Conservation (phyloP, 2,329 filamentous ascomycete genomes). For the Aspergillus terreus region DNA sequence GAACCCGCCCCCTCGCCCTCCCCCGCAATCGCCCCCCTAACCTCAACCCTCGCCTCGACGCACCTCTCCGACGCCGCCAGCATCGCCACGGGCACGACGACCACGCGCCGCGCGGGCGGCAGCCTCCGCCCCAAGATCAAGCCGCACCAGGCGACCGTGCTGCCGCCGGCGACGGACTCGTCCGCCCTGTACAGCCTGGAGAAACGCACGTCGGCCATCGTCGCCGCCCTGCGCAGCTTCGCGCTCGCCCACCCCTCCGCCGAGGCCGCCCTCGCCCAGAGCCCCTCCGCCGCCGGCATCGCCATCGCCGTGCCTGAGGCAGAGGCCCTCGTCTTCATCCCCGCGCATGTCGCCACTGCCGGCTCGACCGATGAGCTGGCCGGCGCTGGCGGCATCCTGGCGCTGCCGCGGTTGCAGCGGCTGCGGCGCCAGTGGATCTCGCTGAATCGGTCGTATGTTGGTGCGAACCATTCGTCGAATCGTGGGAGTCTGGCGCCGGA, state of each 20-base stretch:
- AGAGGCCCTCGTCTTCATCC: constrained; percentile 31
- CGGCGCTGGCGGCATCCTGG: constrained; percentile 38
- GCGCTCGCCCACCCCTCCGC: constrained; percentile 38
- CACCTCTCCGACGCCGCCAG: constrained; percentile 25
- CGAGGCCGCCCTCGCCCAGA: constrained; percentile 31
- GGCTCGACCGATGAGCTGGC: constrained; percentile 41
- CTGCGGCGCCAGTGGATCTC: constrained; percentile 45
- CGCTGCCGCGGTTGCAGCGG: constrained; percentile 41
- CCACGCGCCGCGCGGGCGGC: constrained; percentile 15
- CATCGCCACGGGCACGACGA: constrained; percentile 20
- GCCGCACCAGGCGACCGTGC: constrained; percentile 43
- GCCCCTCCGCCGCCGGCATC: constrained; percentile 24
- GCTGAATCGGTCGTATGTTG: constrained; percentile 41
- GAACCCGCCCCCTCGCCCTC: not conserved
- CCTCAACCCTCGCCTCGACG: constrained; percentile 16
- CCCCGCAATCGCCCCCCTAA: constrained; percentile 2
- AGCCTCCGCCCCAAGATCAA: constrained; percentile 26
- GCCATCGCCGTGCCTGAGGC: constrained; percentile 32
- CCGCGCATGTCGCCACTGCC: constrained; percentile 33
- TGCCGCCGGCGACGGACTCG: constrained; percentile 36
- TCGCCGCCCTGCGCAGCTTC: constrained; percentile 40
- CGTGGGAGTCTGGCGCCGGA: constrained; percentile 30
- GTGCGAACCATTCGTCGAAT: constrained; percentile 31
- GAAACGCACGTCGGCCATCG: constrained; percentile 39
- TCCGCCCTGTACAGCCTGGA: constrained; percentile 43